Conservation (phyloP, 2,329 filamentous ascomycete species). For the Cladosporium colombiae region DNA sequence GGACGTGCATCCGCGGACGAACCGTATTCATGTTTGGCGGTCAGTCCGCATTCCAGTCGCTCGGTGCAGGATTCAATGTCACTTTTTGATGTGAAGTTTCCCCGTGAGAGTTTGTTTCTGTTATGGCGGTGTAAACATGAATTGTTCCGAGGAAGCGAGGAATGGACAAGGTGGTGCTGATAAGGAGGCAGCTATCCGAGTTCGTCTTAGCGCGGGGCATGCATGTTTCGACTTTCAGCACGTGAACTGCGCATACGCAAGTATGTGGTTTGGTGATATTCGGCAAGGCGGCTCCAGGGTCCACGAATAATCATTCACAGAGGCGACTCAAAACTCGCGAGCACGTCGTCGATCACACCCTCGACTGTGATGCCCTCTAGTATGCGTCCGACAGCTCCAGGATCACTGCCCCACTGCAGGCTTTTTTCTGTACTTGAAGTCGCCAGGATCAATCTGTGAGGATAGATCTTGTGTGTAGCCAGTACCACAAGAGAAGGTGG, state of each 20-base stretch:
- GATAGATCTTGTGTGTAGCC: constrained; percentile 82
- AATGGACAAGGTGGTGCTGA: neutral
- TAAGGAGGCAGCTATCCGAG: neutral
- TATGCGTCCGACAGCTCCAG: constrained; percentile 66
- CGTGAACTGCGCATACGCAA: neutral
- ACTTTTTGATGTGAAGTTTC: neutral
- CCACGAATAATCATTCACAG: constrained; percentile 36
- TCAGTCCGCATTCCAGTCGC: neutral
- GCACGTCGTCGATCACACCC: constrained; percentile 59
- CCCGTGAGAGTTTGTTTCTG: neutral
- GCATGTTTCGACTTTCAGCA: neutral
- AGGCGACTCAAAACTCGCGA: constrained; percentile 59
- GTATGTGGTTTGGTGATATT: neutral
- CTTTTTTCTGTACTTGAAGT: constrained; percentile 74
- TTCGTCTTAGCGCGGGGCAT: constrained; percentile 13
- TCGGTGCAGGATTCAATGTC: neutral
- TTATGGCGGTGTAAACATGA: neutral
- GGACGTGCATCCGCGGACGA: constrained; percentile 4
- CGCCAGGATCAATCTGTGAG: constrained; percentile 76
- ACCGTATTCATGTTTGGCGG: neutral
- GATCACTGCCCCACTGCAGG: constrained; percentile 87
- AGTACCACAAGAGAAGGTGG: constrained; percentile 82
- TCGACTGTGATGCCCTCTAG: constrained; percentile 61
- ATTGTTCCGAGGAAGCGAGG: neutral
- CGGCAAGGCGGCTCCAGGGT: neutral